Percentiles rank a stretch among this genome's conserved stretches.
phyloP scores from a whole-genome alignment of 306 rosid species.

The Casuarina glauca region DNA sequence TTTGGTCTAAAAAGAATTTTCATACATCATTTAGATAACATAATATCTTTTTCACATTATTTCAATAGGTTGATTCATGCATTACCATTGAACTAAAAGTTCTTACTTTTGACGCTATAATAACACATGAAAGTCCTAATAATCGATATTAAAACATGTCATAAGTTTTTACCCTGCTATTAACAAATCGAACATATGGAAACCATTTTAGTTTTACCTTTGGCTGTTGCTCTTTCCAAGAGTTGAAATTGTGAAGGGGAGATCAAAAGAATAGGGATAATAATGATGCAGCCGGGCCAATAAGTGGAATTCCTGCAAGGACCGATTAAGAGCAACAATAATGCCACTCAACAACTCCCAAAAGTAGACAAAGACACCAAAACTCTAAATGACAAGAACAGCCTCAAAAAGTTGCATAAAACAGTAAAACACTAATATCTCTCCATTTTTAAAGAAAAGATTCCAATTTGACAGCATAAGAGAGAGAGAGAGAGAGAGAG shows the following conservation, averaged over 20 bases:
- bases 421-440: slow-evolving; percentile 12
- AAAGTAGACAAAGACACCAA: slow-evolving; percentile 57
- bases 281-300: slow-evolving; percentile 41
- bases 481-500: background rate
- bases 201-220: background rate
- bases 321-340: slow-evolving; percentile 36
- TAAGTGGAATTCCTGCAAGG: slow-evolving; percentile 53
- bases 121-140: too few relatives aligned
- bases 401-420: slow-evolving; percentile 35
- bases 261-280: slow-evolving; percentile 22
- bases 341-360: slow-evolving; percentile 49
- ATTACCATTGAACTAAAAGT: too few relatives aligned
- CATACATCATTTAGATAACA: too few relatives aligned
- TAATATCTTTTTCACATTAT: too few relatives aligned
- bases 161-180: too few relatives aligned
- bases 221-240: slow-evolving; percentile 1
- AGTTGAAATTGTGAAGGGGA: slow-evolving; percentile 6
- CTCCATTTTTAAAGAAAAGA: slow-evolving; percentile 41
- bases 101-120: too few relatives aligned
- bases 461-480: slow-evolving; percentile 32
- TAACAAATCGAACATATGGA: too few relatives aligned
- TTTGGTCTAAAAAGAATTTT: too few relatives aligned
- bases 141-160: too few relatives aligned
- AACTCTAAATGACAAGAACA: slow-evolving; percentile 53
- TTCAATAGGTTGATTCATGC: too few relatives aligned